Evolutionary conservation across 306 rosid genomes (phyloP), one percentile per base, ranked within the genome.

Genomic region (Prunus dulcis): DNA sequence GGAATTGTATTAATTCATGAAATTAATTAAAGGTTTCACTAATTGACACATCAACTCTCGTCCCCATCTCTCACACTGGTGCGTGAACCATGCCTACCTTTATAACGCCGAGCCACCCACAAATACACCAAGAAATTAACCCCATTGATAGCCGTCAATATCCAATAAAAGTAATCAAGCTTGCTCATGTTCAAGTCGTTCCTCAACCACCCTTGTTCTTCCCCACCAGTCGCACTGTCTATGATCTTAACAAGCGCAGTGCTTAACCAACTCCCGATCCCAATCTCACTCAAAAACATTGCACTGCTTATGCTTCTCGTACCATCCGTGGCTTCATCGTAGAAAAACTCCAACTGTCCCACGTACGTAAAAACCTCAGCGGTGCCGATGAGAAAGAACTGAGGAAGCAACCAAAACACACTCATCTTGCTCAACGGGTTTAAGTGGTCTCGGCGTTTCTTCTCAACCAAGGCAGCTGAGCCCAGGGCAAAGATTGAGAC

Each of bases 341-440:
- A 87, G 64, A 89, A 91, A 38, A 87, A 91, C 81, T 91, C 97
- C 61, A 87, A 57, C 53, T 89, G 92, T 12, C 97, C 94, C 17
- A 87, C 97, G 53, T 87, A 87, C 0, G 94, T 70, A 73, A 89
- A 91, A 62, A 86, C 91, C 77, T 91, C 91, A 9, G 94, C 89
- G 9, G 58, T 25, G 0, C 97, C 94, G 2, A 91, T 61, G 0
- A 89, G 75, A 14, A 89, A 79, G 76, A 78, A 87, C 32, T 91
- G 94, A 2, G 97, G 97, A 32, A 84, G 53, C 79, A 89, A 72
- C 94, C 91, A 87, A 61, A 87, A 91, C 45, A 86, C 89, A 15
- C 87, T 87, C 82, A 91, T 79, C 23, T 63, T 63, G 11, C 79
- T 52, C 2, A 9, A 11, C 1, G 79, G 67, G 5, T 17, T 19